Evolutionary conservation across 1,139 yeast species (phyloP), one percentile per base, ranked within the genome.

Genomic region (Protomyces pachydermus): DNA sequence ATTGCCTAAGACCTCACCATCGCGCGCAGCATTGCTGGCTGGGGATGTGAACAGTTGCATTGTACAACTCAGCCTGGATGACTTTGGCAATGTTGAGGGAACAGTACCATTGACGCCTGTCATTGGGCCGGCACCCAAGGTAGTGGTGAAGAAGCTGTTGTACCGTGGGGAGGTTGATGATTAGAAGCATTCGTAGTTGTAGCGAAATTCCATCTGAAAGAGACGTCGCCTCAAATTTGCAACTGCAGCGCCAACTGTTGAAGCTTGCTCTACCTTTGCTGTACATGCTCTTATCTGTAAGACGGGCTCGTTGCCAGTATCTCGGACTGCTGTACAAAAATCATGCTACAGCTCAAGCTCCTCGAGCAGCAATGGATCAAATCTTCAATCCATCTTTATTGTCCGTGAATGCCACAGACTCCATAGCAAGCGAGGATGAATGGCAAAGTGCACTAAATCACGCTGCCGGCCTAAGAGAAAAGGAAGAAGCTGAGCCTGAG

Each of bases 151-250:
- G 34, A 64, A 64, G 32, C 48, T 60, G n/a, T 56, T 64, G 51
- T 64, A 58, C 51, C 60, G 39, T 28, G 66, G 66, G 32, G 66
- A 64, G 56, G 61, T 52, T 45, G 66, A 64, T 34, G 66, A 64
- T 34, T 60, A 42, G 48, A 28, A 28, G 32, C 32, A 3, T 28
- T 28, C 32, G 8, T 28, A 28, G 8, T 28, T 3, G 8, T 28
- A 28, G 32, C 32, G 32, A 6, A 3, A 28, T 3, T 1, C 32
- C 32, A 28, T 28, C 32, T 28, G 32, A 28, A 28, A 1, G 32
- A 28, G 8, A 28, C 5, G 5, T 28, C 32, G 32, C 32, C 32
- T 28, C 32, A 28, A 28, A 28, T 28, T 28, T 28, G 32, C 32
- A 28, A 3, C 32, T 28, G 32, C 32, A 28, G 32, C 32, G 32